Evolutionary conservation across 179 eudicot species (phyloP), one percentile per base, ranked within the genome.

Genomic region (Silene noctiflora): DNA sequence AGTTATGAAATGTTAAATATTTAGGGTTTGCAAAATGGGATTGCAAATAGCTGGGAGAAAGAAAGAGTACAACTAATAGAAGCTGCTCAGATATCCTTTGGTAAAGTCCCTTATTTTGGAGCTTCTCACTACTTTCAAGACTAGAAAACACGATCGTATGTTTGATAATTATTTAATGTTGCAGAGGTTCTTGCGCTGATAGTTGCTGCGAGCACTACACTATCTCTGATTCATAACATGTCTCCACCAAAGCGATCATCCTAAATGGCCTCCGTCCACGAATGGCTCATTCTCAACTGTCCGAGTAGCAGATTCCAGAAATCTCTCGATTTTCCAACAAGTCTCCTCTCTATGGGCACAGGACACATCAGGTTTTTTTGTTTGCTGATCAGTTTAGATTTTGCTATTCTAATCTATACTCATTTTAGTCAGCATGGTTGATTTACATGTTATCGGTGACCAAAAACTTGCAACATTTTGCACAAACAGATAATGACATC

Each of bases 161-260:
- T 64, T 60, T 56, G 75, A 72, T 27, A 11, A 29, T 19, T 17
- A 16, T 39, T 31, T 58, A 60, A 64, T 69, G 42, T 79, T 83
- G 75, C 94, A 91, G 94, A 91, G 59, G 67, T 78, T 25, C 31
- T 85, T 76, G 72, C 85, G 60, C 89, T 86, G 81, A 80, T 87
- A 70, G 59, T 84, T 44, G 68, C 87, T 3, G 73, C 87, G 25
- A 67, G 75, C 13, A 90, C 89, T 8, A 85, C 91, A 17, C 63
- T 75, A 3, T 87, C 91, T 67, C 83, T 91, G 7, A 81, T 87
- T 53, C 74, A 76, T 46, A 90, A 89, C 77, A 91, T 90, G 94
- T 90, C 97, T 81, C 91, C 88, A 70, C 92, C 94, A 64, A 91
- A 91, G 78, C 85, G 85, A 84, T 84, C 89, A 65, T 87, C 88